These are phyloP conservation scores for Pleurotus sapidus DNA, from an alignment of 768 basidiomycete genomes.

Conservation along the genomic window DNA sequence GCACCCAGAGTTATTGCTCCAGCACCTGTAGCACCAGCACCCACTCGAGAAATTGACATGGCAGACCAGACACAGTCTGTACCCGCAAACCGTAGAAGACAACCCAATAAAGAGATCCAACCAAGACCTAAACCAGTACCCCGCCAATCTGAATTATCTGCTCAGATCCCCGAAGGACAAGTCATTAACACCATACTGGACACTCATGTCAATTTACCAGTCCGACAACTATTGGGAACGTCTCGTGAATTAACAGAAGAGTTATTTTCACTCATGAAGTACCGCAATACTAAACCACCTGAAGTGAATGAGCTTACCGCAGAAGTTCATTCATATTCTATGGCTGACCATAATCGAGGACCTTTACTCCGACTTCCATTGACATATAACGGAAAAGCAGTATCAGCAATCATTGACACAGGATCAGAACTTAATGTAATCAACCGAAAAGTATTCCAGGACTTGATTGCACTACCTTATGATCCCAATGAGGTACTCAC, in stretches of 20 bases:
- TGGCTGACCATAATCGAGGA: background rate
- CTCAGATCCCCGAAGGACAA: background rate
- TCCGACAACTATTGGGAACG: background rate
- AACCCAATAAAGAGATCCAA: background rate
- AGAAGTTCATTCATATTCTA: no score
- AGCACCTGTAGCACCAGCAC: no score
- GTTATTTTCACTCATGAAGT: background rate
- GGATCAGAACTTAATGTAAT: constrained; percentile 25
- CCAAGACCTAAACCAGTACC: no score
- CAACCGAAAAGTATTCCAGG: constrained; percentile 7
- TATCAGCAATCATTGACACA: constrained; percentile 21
- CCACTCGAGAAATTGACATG: background rate
- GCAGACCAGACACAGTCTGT: background rate
- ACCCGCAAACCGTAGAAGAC: background rate
- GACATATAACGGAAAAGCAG: constrained; percentile 9
- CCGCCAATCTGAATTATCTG: constrained; percentile 4
- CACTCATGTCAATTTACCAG: background rate
- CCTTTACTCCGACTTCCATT: constrained; percentile 12
- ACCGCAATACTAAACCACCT: no score
- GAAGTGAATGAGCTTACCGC: no score
- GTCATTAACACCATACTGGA: constrained; percentile 3
- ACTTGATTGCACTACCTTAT: constrained; percentile 5
- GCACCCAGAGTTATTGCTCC: no score
- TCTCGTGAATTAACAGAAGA: background rate
- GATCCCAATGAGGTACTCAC: constrained; percentile 9